Base-by-base conservation (phyloP, 1,284 basidiomycete genomes). In the Mycosarcoma maydis region DNA sequence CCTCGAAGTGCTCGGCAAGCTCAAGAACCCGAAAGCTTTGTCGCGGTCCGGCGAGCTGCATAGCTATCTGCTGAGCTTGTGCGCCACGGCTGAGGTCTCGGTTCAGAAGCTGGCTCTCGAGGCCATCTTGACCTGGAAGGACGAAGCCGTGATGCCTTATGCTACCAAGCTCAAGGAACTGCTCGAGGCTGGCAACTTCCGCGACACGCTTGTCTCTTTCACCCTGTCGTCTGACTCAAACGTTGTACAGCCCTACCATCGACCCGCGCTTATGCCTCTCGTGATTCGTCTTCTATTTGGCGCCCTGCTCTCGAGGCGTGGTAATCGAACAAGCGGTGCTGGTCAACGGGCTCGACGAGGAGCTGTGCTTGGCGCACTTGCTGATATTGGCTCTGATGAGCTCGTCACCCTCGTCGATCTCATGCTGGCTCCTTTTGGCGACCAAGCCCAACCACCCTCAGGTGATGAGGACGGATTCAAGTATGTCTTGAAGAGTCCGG, bases 21-120 rank as follows among this genome's bases (percentile, higher is more conserved):
- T 99, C 80, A 85, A 85, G 73, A 97, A 97, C 77, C 94, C 94
- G 10, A 94, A 93, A 82, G 91, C 92, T 0, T 85, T 96, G 1
- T 87, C 88, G 75, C 86, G 88, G 4, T 87, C 91, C 0, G 86
- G 89, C 10, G 86, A 86, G 0, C 85, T 98, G 16, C 87, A 87
- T 55, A 58, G 82, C 0, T 83, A 92, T 20, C 93, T 95, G 82
- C 86, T 87, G 14, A 84, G 86, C 16, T 86, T 93, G n/a, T 87
- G 97, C 27, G 90, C 93, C 2, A 89, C 94, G 67, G 91, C 94
- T 0, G 94, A 98, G 73, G 86, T 88, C 11, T 81, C 87, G 5
- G 84, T 98, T 8, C 95, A 97, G 83, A 86, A 84, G 11, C 84
- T 89, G 2, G 89, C 94, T 0, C 85, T 98, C 4, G 87, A 87